Base-by-base conservation (phyloP, 2,329 filamentous ascomycete species). In the Colletotrichum tabaci region DNA sequence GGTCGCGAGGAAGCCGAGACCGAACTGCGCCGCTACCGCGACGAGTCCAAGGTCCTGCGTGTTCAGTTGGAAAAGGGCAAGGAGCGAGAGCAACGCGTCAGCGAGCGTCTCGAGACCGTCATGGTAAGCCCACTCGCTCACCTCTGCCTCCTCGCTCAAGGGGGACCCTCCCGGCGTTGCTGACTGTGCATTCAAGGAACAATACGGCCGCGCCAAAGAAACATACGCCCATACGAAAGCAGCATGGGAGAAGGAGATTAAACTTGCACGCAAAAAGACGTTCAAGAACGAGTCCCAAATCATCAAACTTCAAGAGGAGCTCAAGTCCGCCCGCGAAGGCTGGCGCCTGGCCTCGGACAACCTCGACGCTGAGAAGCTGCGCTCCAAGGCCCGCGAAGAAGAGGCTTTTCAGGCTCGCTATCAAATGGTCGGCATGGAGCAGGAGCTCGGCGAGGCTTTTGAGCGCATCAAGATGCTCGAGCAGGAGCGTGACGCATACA, bases 161-260 rank as follows among this genome's bases (percentile, higher is more conserved):
- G 13, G 21, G 46, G 9, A 26, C 15, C 35, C 8, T 10, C 35
- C 21, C 18, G 47, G 7, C 5, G 76, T 68, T 65, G 26, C 62
- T 72, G n/a, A 67, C 61, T 6, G 16, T 8, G 8, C 57, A 56
- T 67, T 61, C 60, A 76, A 94, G 92, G 92, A 93, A 76, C 92
- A 91, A 78, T 92, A 92, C 76, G 88, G 89, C 40, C 90, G 90
- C 72, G 88, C 89, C 62, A 94, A 94, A 80, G 92, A 93, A 77
- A 92, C 90, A 47, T 87, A 92, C 75, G 87, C 88, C 49, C 90
- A 92, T 77, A 91, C 90, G 12, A 89, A 92, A 79, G 83, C 89
- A 23, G 81, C 93, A 12, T 94, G 92, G 88, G 92, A 94, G 76
- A 94, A 94, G 79, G 92, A 94, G 79, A 90, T 93, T 53, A 88